Evolutionary conservation across 1,284 basidiomycete species (phyloP), one percentile per base, ranked within the genome.

Genomic region (Boletus semigastroideus): DNA sequence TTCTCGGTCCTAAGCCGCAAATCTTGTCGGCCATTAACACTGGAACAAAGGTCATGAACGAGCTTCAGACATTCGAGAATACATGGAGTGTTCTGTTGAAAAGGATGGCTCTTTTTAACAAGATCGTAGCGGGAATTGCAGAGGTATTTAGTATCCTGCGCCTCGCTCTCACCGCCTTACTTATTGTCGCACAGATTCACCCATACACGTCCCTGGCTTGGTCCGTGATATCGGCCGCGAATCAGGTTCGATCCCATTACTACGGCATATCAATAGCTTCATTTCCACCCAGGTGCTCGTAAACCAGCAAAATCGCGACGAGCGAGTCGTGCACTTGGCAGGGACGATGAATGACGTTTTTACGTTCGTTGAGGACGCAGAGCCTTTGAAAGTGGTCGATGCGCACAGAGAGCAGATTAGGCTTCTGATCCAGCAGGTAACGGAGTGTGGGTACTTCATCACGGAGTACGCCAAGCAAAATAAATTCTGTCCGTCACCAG

Each of bases 371-470:
- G 20, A 57, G 8, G 42, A 54, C 5, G 49, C 48, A 0, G 54
- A 52, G 2, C 7, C 42, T 5, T 46, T 60, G 53, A 62, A 46
- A 45, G 33, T 7, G 2, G 27, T 57, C 12, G 14, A 48, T 11
- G 40, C 42, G 1, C 56, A 64, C 14, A 38, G 2, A 6, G 25
- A 46, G 10, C n/a, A 40, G 7, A 45, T 64, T 20, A 58, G 3
- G 13, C 20, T 41, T 43, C 17, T 62, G 10, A 31, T 64, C 20
- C 57, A 54, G 16, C 63, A 66, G 9, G 50, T 66, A 27, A 61
- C 63, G n/a, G 63, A 63, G 41, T 61, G 63, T 33, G 61, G 58
- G 7, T 59, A 65, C 34, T 65, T 65, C 34, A 63, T 65, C 13
- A 11, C 51, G 1, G 59, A 66, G 36, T 62, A 64, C 5, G 45